A percentile compares a stretch with the other conserved stretches of the same genome.
These are phyloP conservation scores for Suillus subaureus DNA, from an alignment of 768 basidiomycete species.

Conservation along the genomic window DNA sequence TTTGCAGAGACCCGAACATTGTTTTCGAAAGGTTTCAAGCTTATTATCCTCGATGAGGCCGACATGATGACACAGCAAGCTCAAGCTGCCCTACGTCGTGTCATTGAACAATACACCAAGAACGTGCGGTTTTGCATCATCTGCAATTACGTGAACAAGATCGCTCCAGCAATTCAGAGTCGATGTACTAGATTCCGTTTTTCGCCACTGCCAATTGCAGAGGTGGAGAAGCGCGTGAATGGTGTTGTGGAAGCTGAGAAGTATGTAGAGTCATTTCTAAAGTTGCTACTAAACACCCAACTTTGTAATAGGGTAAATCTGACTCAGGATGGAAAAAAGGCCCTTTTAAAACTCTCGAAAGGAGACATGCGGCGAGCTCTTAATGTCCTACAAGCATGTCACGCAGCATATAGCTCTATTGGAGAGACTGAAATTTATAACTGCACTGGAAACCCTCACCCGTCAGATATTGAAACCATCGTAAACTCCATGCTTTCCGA, in stretches of 20 bases:
- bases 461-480: conserved; percentile 89
- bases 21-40: conserved; percentile 91
- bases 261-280: conserved; percentile 45
- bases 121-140: conserved; percentile 99
- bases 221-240: conserved; percentile 83
- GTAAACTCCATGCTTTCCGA: conserved; percentile 96
- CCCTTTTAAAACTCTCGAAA: conserved; percentile 90
- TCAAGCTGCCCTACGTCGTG: conserved; percentile 93
- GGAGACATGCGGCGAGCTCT: conserved; percentile 98
- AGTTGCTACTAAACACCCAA: conserved; percentile 8
- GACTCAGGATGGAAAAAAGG: conserved; percentile 83
- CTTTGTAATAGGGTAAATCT: conserved; percentile 69
- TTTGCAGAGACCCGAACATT: conserved; percentile 96
- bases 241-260: conserved; percentile 82
- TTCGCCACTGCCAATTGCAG: conserved; percentile 82
- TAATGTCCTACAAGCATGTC: conserved; percentile 96
- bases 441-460: conserved; percentile 96
- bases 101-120: conserved; percentile 98
- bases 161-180: conserved; percentile 96
- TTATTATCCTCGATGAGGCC: conserved; percentile 98
- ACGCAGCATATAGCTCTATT: conserved; percentile 90
- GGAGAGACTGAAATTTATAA: conserved; percentile 94
- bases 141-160: conserved; percentile 99
- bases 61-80: conserved; percentile 99
- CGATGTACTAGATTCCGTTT: conserved; percentile 98